Evolutionary conservation across 441 rosid species (phyloP), one percentile per base, ranked within the genome.

Genomic region (Brassica balearica): DNA sequence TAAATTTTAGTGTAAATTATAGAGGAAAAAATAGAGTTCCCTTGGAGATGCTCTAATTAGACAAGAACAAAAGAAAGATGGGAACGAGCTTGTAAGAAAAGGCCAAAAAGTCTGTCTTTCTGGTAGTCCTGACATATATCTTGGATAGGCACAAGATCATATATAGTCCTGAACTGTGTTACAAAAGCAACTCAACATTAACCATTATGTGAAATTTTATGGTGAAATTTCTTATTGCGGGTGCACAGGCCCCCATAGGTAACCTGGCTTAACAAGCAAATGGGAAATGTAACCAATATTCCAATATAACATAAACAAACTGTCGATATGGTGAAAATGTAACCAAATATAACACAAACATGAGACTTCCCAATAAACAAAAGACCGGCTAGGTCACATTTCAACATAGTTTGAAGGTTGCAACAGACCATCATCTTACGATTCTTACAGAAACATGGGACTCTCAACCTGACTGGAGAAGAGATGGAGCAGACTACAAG

Each of bases 371-470:
- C 51, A 43, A 43, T 3, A 11, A 10, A 43, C 51, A 9, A 43
- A 43, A 43, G 51, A 43, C 3, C 12, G n/a, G 51, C 10, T 36
- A 36, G 9, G 43, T 36, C 43, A 36, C 10, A 36, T 36, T 36
- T 36, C 43, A 36, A 36, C 43, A 7, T 36, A 36, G 10, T 36
- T 36, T 36, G 43, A 36, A 36, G 32, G 43, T 8, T 36, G 8
- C 10, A 36, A 36, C 9, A 36, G 43, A 36, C 43, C 43, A 36
- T 43, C 51, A 43, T 43, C 51, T 43, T 43, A 43, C 10, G 53
- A 46, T 46, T 46, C 53, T 46, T 46, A 46, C 53, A 46, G 53
- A 46, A 46, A 46, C 53, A 46, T 46, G 53, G 12, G 60, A 55
- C 59, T 53, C 60, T 55, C 60, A 55, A 17, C 11, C 60, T 55